Conservation (phyloP, 768 basidiomycete species). For the Boletus bicolor region DNA sequence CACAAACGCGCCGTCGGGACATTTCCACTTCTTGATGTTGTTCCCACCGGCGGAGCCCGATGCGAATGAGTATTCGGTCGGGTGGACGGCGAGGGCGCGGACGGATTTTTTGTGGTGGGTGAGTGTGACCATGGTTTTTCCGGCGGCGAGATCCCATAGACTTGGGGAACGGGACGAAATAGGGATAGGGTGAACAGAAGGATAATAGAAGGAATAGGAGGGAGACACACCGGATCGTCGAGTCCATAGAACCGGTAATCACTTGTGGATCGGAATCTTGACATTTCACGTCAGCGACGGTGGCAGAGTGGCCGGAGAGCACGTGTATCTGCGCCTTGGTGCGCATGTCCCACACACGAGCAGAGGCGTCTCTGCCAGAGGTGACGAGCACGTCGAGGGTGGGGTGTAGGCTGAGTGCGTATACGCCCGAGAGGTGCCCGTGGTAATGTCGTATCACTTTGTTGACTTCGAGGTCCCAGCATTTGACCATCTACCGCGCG, state of each 20-base stretch:
- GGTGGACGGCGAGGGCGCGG: constrained; percentile 89
- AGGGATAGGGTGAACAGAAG: not conserved
- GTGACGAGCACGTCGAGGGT: constrained; percentile 96
- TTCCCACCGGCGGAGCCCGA: constrained; percentile 97
- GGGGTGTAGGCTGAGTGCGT: constrained; percentile 87
- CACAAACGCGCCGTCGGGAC: constrained; percentile 93
- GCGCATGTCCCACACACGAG: constrained; percentile 99
- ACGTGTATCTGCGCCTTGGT: constrained; percentile 96
- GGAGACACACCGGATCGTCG: constrained; percentile 73
- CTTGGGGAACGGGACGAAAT: constrained; percentile 36
- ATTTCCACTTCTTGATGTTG: constrained; percentile 99
- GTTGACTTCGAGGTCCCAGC: constrained; percentile 98
- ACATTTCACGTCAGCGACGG: constrained; percentile 92
- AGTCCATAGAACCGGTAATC: constrained; percentile 98
- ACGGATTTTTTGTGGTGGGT: constrained; percentile 99
- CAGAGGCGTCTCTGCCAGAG: constrained; percentile 92
- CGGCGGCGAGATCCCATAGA: constrained; percentile 96
- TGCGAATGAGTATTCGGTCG: constrained; percentile 95
- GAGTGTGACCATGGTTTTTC: constrained; percentile 92
- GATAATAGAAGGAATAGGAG: too few relatives aligned
- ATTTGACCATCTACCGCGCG: constrained; percentile 88
- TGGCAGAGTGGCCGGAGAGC: constrained; percentile 89
- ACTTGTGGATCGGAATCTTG: constrained; percentile 98
- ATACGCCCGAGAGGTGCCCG: constrained; percentile 98
- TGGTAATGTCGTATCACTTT: constrained; percentile 99